These are phyloP conservation scores for Penicillium sclerotiorum DNA, from an alignment of 2,329 filamentous ascomycete species.

Conservation along the genomic window DNA sequence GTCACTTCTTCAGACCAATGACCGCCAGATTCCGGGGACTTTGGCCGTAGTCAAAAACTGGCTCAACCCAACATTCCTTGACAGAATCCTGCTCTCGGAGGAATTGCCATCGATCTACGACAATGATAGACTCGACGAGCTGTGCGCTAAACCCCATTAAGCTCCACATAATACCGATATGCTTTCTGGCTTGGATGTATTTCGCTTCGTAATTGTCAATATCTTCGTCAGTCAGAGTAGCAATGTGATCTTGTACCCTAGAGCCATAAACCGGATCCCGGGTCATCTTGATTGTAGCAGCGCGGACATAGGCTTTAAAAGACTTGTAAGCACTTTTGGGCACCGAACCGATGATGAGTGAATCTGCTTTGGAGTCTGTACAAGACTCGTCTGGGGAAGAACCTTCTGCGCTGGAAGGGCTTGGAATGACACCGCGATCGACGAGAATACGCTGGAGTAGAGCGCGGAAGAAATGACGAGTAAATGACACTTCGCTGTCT, in stretches of 20 bases:
- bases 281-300: constrained; percentile 74
- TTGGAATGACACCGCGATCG: constrained; percentile 74
- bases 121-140: constrained; percentile 86
- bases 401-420: constrained; percentile 43
- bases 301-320: constrained; percentile 76
- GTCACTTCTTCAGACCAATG: constrained; percentile 78
- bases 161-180: constrained; percentile 86
- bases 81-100: constrained; percentile 77
- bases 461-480: constrained; percentile 87
- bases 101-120: constrained; percentile 86
- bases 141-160: constrained; percentile 94
- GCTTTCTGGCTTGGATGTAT: constrained; percentile 70
- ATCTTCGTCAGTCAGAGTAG: constrained; percentile 70
- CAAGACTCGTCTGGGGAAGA: constrained; percentile 28
- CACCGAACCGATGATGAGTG: constrained; percentile 86
- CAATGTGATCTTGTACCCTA: constrained; percentile 68
- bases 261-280: constrained; percentile 62
- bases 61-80: constrained; percentile 82
- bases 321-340: constrained; percentile 76
- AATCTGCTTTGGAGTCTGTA: too few species aligned
- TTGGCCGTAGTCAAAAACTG: constrained; percentile 83
- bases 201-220: constrained; percentile 69
- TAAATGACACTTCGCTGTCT: constrained; percentile 88
- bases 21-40: constrained; percentile 92
- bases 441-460: constrained; percentile 90